Conservation (phyloP, 331 rosid species). For the Quercus phellos region DNA sequence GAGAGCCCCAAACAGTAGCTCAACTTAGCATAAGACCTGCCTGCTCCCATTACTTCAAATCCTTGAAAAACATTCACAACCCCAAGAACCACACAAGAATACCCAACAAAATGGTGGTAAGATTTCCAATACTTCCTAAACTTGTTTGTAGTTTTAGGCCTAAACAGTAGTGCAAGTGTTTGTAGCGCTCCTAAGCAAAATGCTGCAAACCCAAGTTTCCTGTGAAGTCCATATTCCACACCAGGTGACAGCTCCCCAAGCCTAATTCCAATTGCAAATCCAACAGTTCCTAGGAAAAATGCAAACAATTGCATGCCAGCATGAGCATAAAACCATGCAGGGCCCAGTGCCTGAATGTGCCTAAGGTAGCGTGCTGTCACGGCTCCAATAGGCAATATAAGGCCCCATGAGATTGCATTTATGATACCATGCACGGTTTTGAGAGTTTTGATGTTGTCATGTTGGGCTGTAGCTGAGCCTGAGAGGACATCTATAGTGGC, state of each 20-base stretch:
- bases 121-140: slow-evolving; percentile 91
- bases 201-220: slow-evolving; percentile 74
- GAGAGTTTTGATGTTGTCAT: slow-evolving; percentile 28
- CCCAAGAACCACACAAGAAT: slow-evolving; percentile 82
- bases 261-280: slow-evolving; percentile 63
- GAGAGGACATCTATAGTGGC: slow-evolving; percentile 67
- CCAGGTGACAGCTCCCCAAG: slow-evolving; percentile 70
- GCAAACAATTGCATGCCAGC: slow-evolving; percentile 65
- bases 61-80: slow-evolving; percentile 87
- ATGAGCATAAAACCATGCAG: slow-evolving; percentile 85
- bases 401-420: slow-evolving; percentile 82
- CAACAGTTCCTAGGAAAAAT: slow-evolving; percentile 57
- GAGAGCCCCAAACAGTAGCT: slow-evolving; percentile 64
- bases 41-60: slow-evolving; percentile 78
- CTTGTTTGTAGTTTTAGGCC: slow-evolving; percentile 78
- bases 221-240: slow-evolving; percentile 63
- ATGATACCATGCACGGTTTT: slow-evolving; percentile 56
- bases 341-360: slow-evolving; percentile 59
- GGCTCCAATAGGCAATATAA: slow-evolving; percentile 70
- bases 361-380: slow-evolving; percentile 78
- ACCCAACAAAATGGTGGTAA: slow-evolving; percentile 90
- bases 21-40: slow-evolving; percentile 74
- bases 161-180: slow-evolving; percentile 63
- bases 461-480: slow-evolving; percentile 48
- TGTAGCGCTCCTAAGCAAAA: slow-evolving; percentile 69